These are phyloP conservation scores for Ascoidea rubescens DNA, from an alignment of 805 yeast species.

Conservation along the genomic window DNA sequence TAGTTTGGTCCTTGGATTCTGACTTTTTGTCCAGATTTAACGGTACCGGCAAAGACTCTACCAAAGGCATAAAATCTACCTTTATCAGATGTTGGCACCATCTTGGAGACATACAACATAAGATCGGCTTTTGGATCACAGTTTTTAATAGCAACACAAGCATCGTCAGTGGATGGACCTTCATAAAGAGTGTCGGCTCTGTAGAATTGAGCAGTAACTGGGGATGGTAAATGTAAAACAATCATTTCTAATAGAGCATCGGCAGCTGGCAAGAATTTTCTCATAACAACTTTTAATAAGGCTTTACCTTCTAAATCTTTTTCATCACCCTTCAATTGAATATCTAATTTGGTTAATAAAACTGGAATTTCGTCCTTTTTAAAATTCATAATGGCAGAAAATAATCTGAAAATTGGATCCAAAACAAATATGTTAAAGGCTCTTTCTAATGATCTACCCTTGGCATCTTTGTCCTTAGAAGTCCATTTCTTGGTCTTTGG, in stretches of 20 bases:
- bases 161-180: conserved; percentile 93
- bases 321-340: conserved; percentile 88
- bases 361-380: conserved; percentile 93
- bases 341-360: conserved; percentile 88
- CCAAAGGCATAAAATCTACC: conserved; percentile 99
- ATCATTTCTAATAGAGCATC: conserved; percentile 99
- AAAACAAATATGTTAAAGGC: conserved; percentile 98
- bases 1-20: conserved; percentile 99
- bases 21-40: conserved; percentile 96
- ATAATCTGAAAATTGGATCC: conserved; percentile 98
- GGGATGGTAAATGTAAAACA: conserved; percentile 96
- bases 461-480: conserved; percentile 89
- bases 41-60: conserved; percentile 99
- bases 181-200: conserved; percentile 99
- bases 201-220: conserved; percentile 97
- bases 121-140: conserved; percentile 98
- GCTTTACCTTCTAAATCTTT: conserved; percentile 98
- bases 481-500: conserved; percentile 99
- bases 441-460: conserved; percentile 92
- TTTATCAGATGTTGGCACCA: conserved; percentile 99
- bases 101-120: conserved; percentile 99
- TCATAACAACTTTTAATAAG: conserved; percentile 94
- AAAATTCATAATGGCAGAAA: conserved; percentile 96
- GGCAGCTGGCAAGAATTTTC: conserved; percentile 99
- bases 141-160: conserved; percentile 86